Conservation (phyloP, 768 basidiomycete genomes). For the Lactarius evosmus region DNA sequence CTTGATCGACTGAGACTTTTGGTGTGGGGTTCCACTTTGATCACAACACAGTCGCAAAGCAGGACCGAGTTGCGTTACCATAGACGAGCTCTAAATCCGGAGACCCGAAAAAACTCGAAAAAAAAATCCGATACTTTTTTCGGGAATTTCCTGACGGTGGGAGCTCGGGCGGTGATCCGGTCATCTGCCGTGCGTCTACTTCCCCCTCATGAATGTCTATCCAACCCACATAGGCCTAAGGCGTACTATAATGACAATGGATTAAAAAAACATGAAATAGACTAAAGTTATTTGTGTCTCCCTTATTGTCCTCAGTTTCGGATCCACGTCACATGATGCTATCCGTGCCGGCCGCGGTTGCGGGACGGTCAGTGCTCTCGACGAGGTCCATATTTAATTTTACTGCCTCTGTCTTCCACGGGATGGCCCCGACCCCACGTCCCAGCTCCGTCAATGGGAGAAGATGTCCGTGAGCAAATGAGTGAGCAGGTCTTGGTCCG, state of each 20-base stretch:
- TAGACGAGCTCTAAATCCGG: no score
- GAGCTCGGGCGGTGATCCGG: no score
- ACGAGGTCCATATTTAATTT: conserved; percentile 19
- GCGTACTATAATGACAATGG: no score
- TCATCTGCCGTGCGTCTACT: no score
- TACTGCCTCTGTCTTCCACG: conserved; percentile 22
- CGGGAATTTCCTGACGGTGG: no score
- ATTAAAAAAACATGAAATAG: no score
- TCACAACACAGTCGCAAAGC: no score
- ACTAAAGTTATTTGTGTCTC: not conserved
- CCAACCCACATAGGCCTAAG: no score
- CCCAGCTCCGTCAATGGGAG: conserved; percentile 12
- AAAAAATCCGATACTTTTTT: no score
- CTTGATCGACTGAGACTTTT: conserved; percentile 60
- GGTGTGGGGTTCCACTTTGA: conserved; percentile 56
- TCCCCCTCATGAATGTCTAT: no score
- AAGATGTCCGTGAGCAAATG: conserved; percentile 22
- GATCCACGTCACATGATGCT: not conserved
- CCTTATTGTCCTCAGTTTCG: conserved; percentile 6
- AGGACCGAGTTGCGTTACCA: no score
- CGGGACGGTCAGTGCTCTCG: conserved; percentile 11
- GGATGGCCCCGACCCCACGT: conserved; percentile 22
- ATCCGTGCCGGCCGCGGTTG: not conserved
- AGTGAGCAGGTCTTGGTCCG: conserved; percentile 8
- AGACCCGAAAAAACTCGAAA: no score